Conservation (phyloP, 495 filamentous ascomycete genomes). For the Penicillium verhagenii region DNA sequence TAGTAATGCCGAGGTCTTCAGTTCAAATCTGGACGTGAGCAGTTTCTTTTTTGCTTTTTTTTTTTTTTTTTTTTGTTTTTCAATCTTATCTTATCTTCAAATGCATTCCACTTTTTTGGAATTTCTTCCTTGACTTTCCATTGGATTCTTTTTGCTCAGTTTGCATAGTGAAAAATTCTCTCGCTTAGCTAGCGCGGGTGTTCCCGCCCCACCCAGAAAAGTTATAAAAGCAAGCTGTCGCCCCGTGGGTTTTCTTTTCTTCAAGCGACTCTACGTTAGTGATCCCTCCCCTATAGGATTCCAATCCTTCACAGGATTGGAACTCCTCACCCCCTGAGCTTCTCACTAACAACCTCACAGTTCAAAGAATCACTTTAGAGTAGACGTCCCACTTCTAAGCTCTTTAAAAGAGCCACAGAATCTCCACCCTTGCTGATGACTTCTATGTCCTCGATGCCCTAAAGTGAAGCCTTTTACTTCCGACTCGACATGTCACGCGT, state of each 20-base stretch:
- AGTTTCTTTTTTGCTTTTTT: background rate
- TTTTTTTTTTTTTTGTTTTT: background rate
- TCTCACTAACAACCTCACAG: slow-evolving; percentile 34
- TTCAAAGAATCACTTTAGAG: slow-evolving; percentile 92
- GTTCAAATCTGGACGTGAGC: background rate
- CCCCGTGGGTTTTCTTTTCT: slow-evolving; percentile 31
- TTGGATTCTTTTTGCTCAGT: background rate
- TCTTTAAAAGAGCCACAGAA: slow-evolving; percentile 76
- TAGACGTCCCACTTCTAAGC: slow-evolving; percentile 75
- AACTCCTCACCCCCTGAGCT: background rate
- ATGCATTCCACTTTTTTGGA: background rate
- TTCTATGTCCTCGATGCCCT: slow-evolving; percentile 63
- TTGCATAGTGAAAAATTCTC: background rate
- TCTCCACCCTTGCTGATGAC: slow-evolving; percentile 76
- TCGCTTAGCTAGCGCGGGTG: background rate
- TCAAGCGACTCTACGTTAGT: slow-evolving; percentile 67
- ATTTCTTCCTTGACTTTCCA: too few species aligned
- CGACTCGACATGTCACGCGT: slow-evolving; percentile 46
- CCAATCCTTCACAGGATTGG: background rate
- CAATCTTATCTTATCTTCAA: background rate
- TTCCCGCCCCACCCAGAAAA: background rate
- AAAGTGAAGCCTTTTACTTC: slow-evolving; percentile 68
- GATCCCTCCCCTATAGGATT: slow-evolving; percentile 32
- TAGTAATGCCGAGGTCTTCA: background rate
- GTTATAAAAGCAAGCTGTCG: background rate